These are phyloP conservation scores for Torulaspora maleeae DNA, from an alignment of 805 yeast species.

Conservation along the genomic window DNA sequence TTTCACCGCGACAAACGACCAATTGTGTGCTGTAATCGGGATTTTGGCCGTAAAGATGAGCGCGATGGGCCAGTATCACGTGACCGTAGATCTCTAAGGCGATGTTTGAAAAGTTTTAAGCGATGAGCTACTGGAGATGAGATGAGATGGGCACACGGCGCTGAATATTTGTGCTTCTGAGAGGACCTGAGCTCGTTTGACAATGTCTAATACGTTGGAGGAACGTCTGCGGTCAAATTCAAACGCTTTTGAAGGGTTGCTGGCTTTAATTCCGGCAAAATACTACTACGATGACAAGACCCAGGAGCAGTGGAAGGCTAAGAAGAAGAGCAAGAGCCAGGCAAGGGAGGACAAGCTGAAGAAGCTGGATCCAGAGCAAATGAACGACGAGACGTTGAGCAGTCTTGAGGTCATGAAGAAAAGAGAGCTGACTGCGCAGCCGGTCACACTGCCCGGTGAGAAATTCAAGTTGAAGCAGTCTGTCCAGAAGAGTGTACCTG, in stretches of 20 bases:
- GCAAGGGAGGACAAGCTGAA: slow-evolving; percentile 54
- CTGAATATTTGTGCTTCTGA: background rate
- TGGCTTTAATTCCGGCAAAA: slow-evolving; percentile 90
- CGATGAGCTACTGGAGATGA: slow-evolving; percentile 1
- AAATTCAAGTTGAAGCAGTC: slow-evolving; percentile 21
- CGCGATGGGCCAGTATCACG: background rate
- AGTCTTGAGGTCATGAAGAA: slow-evolving; percentile 60
- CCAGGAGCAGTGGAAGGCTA: slow-evolving; percentile 84
- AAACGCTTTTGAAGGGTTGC: slow-evolving; percentile 78
- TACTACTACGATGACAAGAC: slow-evolving; percentile 90
- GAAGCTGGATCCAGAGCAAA: slow-evolving; percentile 68
- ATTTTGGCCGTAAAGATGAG: background rate
- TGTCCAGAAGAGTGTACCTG: slow-evolving; percentile 22
- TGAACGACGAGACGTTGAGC: slow-evolving; percentile 43
- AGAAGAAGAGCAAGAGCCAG: slow-evolving; percentile 68
- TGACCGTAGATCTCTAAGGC: slow-evolving; percentile 1
- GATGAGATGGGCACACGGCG: slow-evolving; percentile 10
- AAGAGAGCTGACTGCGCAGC: slow-evolving; percentile 51
- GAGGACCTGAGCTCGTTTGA: background rate
- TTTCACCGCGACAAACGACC: background rate
- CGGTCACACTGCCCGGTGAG: slow-evolving; percentile 39
- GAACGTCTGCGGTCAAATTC: slow-evolving; percentile 77
- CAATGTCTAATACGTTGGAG: slow-evolving; percentile 58
- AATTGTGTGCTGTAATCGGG: background rate
- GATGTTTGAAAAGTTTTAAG: slow-evolving; percentile 2